phyloP scores from a whole-genome alignment of 179 eudicot species.

The Vitellaria paradoxa region DNA sequence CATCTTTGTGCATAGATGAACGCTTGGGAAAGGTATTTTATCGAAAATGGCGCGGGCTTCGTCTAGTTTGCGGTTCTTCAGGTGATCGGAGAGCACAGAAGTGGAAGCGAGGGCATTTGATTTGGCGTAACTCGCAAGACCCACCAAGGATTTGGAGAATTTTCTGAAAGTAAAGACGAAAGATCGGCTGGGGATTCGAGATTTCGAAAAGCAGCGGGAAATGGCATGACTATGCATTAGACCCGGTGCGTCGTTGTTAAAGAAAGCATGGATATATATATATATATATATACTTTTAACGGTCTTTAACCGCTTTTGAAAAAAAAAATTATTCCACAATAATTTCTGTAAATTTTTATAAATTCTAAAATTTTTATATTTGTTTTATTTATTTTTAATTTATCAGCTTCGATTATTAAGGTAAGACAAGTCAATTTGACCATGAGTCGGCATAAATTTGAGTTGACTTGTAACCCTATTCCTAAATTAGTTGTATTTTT shows the following conservation, averaged over 20 bases:
- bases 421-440: too few species aligned
- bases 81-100: constrained; percentile 28
- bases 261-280: too few species aligned
- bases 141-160: constrained; percentile 11
- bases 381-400: too few species aligned
- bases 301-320: too few species aligned
- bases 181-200: neutral
- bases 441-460: too few species aligned
- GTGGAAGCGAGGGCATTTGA: neutral
- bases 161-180: neutral
- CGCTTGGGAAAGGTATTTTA: constrained; percentile 31
- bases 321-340: too few species aligned
- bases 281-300: too few species aligned
- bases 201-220: constrained; percentile 16
- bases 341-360: too few species aligned
- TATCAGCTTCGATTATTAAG: too few species aligned
- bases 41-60: constrained; percentile 32
- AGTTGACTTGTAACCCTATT: too few species aligned
- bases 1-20: constrained; percentile 56
- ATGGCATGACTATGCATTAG: constrained; percentile 9
- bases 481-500: too few species aligned
- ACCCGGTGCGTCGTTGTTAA: neutral
- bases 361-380: too few species aligned
- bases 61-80: constrained; percentile 24
- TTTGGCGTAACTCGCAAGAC: neutral